Conservation (phyloP, 495 filamentous ascomycete species). For the Hypoxylon rickii region DNA sequence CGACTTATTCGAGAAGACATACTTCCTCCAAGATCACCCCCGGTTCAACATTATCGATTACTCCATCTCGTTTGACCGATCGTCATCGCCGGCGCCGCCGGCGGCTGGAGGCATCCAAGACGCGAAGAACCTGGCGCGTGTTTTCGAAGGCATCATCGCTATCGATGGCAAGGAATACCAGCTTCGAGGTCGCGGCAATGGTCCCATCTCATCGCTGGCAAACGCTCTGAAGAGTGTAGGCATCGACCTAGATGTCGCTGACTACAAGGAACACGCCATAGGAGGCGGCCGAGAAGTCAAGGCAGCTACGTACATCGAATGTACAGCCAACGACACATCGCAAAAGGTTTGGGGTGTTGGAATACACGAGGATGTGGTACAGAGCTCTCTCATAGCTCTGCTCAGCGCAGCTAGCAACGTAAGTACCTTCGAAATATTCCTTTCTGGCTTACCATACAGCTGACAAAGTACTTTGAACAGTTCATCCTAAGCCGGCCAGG, state of each 20-base stretch:
- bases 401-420: slow-evolving; percentile 88
- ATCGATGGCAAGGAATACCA: slow-evolving; percentile 80
- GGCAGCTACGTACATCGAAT: slow-evolving; percentile 93
- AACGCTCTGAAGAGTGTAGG: slow-evolving; percentile 81
- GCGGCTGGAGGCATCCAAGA: slow-evolving; percentile 70
- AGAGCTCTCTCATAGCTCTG: slow-evolving; percentile 87
- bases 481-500: slow-evolving; percentile 60
- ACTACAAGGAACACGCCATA: slow-evolving; percentile 97
- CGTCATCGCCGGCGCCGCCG: slow-evolving; percentile 72
- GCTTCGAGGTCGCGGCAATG: slow-evolving; percentile 82
- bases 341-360: slow-evolving; percentile 93
- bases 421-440: slow-evolving; percentile 45
- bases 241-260: slow-evolving; percentile 86
- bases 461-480: slow-evolving; percentile 42
- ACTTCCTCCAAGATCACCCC: slow-evolving; percentile 75
- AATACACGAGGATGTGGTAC: slow-evolving; percentile 92
- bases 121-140: slow-evolving; percentile 76
- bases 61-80: slow-evolving; percentile 84
- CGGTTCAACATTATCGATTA: slow-evolving; percentile 91
- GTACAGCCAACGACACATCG: slow-evolving; percentile 68
- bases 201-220: slow-evolving; percentile 85
- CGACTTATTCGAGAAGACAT: background rate
- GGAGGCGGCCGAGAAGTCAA: slow-evolving; percentile 79
- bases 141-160: slow-evolving; percentile 84
- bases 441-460: background rate